Evolutionary conservation across 2,329 filamentous ascomycete genomes (phyloP), one percentile per base, ranked within the genome.

Genomic region (Seiridium unicorne): DNA sequence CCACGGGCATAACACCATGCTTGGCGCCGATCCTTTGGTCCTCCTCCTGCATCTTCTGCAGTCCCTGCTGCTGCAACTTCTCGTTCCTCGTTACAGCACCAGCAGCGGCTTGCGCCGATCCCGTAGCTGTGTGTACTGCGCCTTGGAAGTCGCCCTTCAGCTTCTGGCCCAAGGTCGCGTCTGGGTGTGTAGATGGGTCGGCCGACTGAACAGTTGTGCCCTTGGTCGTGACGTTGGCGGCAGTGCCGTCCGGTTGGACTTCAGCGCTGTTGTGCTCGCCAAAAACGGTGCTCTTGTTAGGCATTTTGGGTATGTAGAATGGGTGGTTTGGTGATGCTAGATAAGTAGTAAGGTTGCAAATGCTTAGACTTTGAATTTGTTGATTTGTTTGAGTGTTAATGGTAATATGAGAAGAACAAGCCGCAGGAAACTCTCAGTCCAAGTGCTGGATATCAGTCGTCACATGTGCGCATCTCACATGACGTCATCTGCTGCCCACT

Each of bases 91-190:
- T 49, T 44, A 59, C 36, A 8, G 66, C 58, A 11, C 67, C 67
- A 2, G 63, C 59, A 2, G 62, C 65, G 0, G 67, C 64, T 49
- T 69, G 66, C 44, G 65, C 11, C 48, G 65, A 67, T 31, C 67
- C 67, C 6, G 63, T 18, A 58, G 47, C 64, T 13, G 63, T 66
- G 35, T 58, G 61, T 38, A 67, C 13, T 13, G 66, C 65, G 47
- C 67, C 67, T 51, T 61, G 51, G 34, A 60, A 60, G 57, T 68
- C 66, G 53, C 67, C 67, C 58, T 66, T 67, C 49, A 69, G 63
- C 62, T 68, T 69, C 63, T 68, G 62, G 48, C 58, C 60, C 8
- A 61, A 38, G n/a, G 40, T 58, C n/a, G 64, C 65, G 8, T 63
- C 57, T 5, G 67, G 67, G 44, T 58, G 56, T 35, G 62, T 63